phyloP scores from a whole-genome alignment of 2,329 filamentous ascomycete genomes.

The Teratosphaeria viscida region DNA sequence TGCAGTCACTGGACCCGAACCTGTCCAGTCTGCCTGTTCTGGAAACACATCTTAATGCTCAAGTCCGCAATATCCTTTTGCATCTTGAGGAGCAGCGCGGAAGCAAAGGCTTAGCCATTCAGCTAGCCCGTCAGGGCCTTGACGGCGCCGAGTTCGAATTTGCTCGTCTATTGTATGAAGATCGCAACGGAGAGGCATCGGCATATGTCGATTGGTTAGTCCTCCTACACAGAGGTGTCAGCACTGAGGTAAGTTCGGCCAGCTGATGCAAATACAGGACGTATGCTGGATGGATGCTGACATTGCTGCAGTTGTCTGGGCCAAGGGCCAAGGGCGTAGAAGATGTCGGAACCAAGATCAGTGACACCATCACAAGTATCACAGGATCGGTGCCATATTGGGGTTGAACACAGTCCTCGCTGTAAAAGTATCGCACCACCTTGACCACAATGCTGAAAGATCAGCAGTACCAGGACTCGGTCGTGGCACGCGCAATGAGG shows the following conservation, averaged over 20 bases:
- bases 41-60: conserved; percentile 85
- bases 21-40: conserved; percentile 70
- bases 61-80: conserved; percentile 86
- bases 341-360: conserved; percentile 14
- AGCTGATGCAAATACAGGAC: neutral
- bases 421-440: neutral
- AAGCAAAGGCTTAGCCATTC: conserved; percentile 78
- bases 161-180: conserved; percentile 79
- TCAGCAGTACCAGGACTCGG: neutral
- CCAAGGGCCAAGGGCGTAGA: conserved; percentile 19
- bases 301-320: conserved; percentile 17
- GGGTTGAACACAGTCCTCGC: conserved; percentile 9
- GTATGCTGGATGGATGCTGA: conserved; percentile 8
- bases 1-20: conserved; percentile 73
- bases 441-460: neutral
- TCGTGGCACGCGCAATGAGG: neutral
- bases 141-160: conserved; percentile 97
- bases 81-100: conserved; percentile 72
- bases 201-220: conserved; percentile 99
- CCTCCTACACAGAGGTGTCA: conserved; percentile 84
- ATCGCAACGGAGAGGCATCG: conserved; percentile 94
- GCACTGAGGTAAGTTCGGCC: conserved; percentile 53
- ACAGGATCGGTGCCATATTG: conserved; percentile 20
- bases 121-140: conserved; percentile 81
- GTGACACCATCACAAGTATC: conserved; percentile 21